Evolutionary conservation across 345 rosid species (phyloP), one percentile per base, ranked within the genome.

Genomic region (Euphorbia lathyris): DNA sequence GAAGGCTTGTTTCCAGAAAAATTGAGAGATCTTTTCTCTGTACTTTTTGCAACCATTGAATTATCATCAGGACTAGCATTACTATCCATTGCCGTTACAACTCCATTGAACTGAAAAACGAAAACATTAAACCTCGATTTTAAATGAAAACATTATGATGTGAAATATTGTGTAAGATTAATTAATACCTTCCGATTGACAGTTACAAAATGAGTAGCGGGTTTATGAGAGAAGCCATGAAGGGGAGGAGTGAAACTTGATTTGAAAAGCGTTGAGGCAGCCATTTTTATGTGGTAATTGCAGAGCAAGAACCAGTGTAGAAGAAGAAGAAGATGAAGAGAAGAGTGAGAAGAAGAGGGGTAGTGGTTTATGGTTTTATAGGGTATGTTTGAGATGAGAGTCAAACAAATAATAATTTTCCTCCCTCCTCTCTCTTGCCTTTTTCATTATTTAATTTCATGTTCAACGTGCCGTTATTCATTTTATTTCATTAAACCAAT

Each of bases 1-100:
- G 64, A 25, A 13, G 84, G 79, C 70, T 76, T 80, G 32, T 65
- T 67, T 30, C 79, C 84, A 0, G 84, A 67, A 73, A 73, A 83
- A 48, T 73, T 62, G 13, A 73, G 82, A 30, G 40, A 17, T 52
- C 55, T 78, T 65, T 58, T 53, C 43, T 53, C 73, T 26, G 74
- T 23, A 7, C 1, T 2, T 22, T 76, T 59, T 7, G 22, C 29
- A 42, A 56, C 8, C 71, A 60, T 12, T 10, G 5, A 13, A 61
- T 23, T 58, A 5, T 12, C 66, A 43, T 42, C 61, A 8, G 70
- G 69, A 66, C 55, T 67, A 30, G 27, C 22, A 63, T 32, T 30
- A 47, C 38, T 66, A 9, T 59, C 79, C 63, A 58, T 47, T 9
- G 62, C 62, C 13, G 74, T 74, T 23, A 55, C 68, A 12, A 48